These are phyloP conservation scores for Liriodendron chinense DNA, from an alignment of 164 flowering plant genomes.

Conservation along the genomic window DNA sequence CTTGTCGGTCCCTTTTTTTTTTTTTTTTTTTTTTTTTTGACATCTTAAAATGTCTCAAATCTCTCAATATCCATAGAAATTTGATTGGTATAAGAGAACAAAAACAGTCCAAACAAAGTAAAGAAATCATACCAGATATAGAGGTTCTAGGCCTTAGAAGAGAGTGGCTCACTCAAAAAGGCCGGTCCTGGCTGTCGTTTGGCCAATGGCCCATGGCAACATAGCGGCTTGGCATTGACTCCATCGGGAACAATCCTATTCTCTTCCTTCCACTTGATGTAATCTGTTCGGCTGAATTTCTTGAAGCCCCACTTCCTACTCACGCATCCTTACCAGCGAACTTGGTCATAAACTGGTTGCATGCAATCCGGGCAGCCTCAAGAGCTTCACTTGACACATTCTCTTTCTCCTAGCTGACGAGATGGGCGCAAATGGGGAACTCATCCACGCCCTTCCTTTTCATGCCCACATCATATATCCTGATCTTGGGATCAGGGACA, in stretches of 20 bases:
- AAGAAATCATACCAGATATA: too few relatives aligned
- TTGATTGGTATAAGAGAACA: too few relatives aligned
- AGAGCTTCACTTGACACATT: conserved; percentile 38
- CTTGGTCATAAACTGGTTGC: conserved; percentile 37
- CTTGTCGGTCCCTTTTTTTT: too few relatives aligned
- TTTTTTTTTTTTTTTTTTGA: too few relatives aligned
- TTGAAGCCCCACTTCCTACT: conserved; percentile 19
- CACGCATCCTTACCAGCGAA: conserved; percentile 37
- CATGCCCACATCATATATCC: conserved; percentile 43
- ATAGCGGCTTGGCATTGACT: conserved; percentile 37
- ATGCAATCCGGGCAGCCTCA: conserved; percentile 37
- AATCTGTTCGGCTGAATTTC: conserved; percentile 32
- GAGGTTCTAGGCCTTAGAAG: too few relatives aligned
- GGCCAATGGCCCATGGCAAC: background rate
- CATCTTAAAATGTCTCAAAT: too few relatives aligned
- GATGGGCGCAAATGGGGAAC: too few relatives aligned
- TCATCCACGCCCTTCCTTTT: too few relatives aligned
- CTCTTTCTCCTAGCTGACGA: conserved; percentile 40
- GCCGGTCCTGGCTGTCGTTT: too few relatives aligned
- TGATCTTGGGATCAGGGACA: conserved; percentile 40
- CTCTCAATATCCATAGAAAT: too few relatives aligned
- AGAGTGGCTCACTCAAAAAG: too few relatives aligned
- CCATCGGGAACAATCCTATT: conserved; percentile 45
- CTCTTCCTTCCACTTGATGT: conserved; percentile 42
- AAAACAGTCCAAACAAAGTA: too few relatives aligned